These are phyloP conservation scores for Tetrahymena borealis DNA, from an alignment of 73 alveolate genomes.

Conservation along the genomic window DNA sequence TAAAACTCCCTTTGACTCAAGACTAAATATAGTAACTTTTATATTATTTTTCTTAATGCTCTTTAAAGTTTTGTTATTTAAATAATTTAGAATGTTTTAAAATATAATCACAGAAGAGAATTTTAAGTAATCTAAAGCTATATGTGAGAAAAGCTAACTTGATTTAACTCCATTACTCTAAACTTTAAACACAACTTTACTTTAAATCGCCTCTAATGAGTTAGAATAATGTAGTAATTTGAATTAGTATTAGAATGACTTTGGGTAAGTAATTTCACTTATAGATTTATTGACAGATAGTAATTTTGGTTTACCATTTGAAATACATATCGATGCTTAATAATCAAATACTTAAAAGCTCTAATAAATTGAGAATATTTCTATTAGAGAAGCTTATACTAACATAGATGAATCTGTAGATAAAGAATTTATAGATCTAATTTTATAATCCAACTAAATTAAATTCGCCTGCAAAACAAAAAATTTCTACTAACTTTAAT, in stretches of 20 bases:
- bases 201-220: background rate
- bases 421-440: background rate
- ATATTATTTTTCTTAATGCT: background rate
- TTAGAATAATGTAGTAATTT: background rate
- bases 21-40: background rate
- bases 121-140: background rate
- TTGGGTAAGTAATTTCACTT: background rate
- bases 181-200: background rate
- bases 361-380: background rate
- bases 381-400: background rate
- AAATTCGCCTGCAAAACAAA: background rate
- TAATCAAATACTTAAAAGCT: background rate
- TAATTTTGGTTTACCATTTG: background rate
- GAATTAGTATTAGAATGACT: background rate
- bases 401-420: background rate
- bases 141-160: background rate
- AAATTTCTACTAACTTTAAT: background rate
- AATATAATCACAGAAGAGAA: background rate
- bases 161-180: background rate
- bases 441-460: background rate
- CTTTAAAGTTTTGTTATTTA: background rate
- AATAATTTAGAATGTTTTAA: background rate
- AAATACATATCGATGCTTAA: background rate
- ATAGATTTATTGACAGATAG: background rate
- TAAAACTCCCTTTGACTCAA: background rate